phyloP scores from a whole-genome alignment of 306 rosid species.

The Canavalia gladiata region DNA sequence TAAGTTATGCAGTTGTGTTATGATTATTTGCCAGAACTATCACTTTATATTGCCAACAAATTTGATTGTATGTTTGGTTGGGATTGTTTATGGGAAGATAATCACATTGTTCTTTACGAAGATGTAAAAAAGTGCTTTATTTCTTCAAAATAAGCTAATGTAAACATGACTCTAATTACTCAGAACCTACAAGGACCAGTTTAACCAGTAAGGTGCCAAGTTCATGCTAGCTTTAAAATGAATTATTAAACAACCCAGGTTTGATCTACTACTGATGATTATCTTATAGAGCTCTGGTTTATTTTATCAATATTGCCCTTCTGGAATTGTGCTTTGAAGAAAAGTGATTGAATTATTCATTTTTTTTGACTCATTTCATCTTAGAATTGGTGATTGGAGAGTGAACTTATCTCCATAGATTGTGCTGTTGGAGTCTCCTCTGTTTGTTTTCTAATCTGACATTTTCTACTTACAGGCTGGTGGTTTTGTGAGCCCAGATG shows the following conservation, averaged over 20 bases:
- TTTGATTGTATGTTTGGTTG: slow-evolving; percentile 12
- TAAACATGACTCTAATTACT: background rate
- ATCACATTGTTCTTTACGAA: background rate
- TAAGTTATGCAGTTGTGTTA: slow-evolving; percentile 1
- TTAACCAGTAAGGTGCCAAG: background rate
- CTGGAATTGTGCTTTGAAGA: slow-evolving; percentile 16
- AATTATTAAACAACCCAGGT: too few species aligned
- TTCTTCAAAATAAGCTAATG: background rate
- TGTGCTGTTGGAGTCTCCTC: slow-evolving; percentile 35
- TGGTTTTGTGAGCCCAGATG: slow-evolving; percentile 86
- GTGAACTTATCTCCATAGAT: background rate
- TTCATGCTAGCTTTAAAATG: too few species aligned
- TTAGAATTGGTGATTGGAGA: slow-evolving; percentile 17
- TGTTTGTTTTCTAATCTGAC: slow-evolving; percentile 36
- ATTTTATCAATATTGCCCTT: background rate
- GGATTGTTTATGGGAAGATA: slow-evolving; percentile 4
- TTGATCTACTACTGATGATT: too few species aligned
- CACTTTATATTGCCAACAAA: background rate
- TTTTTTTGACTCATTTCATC: slow-evolving; percentile 35
- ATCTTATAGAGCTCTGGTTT: too few species aligned
- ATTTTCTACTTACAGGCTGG: slow-evolving; percentile 71
- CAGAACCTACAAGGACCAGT: background rate
- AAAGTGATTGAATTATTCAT: slow-evolving; percentile 19
- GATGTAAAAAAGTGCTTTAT: background rate
- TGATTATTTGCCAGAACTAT: background rate